Conservation (phyloP, 129 eudicot species). For the Dittrichia graveolens region DNA sequence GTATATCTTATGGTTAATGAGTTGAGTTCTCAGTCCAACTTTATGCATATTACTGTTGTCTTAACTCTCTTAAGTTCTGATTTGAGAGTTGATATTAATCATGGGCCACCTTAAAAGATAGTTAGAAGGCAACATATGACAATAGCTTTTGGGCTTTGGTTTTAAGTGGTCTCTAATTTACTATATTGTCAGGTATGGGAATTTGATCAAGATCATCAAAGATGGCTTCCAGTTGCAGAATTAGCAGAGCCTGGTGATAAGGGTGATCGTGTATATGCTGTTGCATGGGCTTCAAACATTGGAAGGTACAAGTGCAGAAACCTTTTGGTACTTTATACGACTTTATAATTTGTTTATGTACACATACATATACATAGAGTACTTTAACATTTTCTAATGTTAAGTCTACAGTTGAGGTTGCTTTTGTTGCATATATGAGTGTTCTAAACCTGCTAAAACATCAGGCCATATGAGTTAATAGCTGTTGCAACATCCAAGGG, state of each 20-base stretch:
- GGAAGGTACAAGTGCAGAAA: constrained; percentile 58
- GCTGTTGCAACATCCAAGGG: constrained; percentile 85
- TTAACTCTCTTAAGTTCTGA: neutral
- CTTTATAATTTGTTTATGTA: neutral
- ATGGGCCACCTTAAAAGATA: neutral
- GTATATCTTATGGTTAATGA: neutral
- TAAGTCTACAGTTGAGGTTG: neutral
- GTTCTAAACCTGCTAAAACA: constrained; percentile 11
- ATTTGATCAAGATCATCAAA: constrained; percentile 93
- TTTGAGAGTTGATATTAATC: neutral
- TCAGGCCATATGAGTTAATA: constrained; percentile 85
- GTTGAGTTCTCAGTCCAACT: constrained; percentile 15
- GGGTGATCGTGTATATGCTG: constrained; percentile 63
- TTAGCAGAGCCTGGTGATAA: constrained; percentile 68
- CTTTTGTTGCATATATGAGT: neutral
- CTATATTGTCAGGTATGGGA: constrained; percentile 78
- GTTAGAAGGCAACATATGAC: neutral
- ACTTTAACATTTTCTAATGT: neutral
- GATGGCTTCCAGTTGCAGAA: constrained; percentile 99
- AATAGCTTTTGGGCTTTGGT: neutral
- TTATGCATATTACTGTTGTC: constrained; percentile 4
- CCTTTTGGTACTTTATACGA: constrained; percentile 3
- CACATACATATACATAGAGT: neutral
- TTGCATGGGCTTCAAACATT: constrained; percentile 94
- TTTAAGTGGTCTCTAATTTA: constrained; percentile 18